Percentiles rank a stretch among this genome's conserved stretches.
Conservation (phyloP, 78 protist genomes). For the Dictyostelium firmibasis region DNA sequence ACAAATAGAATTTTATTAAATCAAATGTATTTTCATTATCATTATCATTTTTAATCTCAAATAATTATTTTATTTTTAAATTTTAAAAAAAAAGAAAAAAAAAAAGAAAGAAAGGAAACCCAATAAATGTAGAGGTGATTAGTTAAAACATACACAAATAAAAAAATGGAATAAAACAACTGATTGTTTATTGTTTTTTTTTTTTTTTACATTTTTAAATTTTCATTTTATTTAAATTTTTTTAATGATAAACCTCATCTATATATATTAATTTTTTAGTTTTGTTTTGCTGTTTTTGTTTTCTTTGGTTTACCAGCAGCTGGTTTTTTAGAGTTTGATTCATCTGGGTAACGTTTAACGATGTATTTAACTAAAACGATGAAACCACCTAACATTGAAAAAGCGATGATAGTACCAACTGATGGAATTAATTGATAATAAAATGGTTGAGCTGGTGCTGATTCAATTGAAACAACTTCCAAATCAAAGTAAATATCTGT, state of each 20-base stretch:
- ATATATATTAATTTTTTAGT: background rate
- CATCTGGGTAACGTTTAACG: background rate
- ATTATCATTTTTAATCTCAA: no score
- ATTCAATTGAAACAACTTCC: constrained; percentile 17
- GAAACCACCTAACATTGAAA: constrained; percentile 19
- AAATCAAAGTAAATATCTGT: constrained; percentile 40
- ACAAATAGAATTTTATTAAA: no score
- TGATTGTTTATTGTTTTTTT: no score
- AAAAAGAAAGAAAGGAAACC: no score
- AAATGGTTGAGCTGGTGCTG: constrained; percentile 29
- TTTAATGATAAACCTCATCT: background rate
- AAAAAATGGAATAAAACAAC: no score
- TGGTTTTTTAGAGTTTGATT: background rate
- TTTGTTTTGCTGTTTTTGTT: background rate
- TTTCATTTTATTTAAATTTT: no score
- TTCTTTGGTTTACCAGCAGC: background rate
- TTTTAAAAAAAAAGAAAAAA: no score
- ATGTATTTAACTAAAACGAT: background rate
- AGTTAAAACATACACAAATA: no score
- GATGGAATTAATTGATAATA: constrained; percentile 32
- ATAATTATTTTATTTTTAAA: no score
- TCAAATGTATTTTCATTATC: no score
- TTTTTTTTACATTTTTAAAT: no score
- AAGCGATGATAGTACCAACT: constrained; percentile 11
- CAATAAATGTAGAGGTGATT: no score